Conservation (phyloP, 2,329 filamentous ascomycete species). For the Phyllosticta citrichinensis region DNA sequence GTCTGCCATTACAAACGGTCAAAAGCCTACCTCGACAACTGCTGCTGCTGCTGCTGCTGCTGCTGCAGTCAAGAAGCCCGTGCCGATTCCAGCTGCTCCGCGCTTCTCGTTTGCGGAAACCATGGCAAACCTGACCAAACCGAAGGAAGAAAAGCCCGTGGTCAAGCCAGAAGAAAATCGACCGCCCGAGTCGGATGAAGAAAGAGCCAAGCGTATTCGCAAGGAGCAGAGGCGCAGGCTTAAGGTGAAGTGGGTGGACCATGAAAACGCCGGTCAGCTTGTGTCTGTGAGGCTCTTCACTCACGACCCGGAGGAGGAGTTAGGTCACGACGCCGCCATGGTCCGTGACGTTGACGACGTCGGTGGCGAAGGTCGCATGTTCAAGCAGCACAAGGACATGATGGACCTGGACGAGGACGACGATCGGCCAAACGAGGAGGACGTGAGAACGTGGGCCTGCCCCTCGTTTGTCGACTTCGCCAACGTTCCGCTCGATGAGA, state of each 20-base stretch:
- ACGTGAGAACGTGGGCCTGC: slow-evolving; percentile 23
- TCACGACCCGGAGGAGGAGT: slow-evolving; percentile 61
- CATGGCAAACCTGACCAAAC: slow-evolving; percentile 38
- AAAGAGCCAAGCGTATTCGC: slow-evolving; percentile 56
- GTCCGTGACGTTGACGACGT: slow-evolving; percentile 64
- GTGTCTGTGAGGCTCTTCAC: slow-evolving; percentile 60
- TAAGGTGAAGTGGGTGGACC: slow-evolving; percentile 61
- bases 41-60: slow-evolving; percentile 10
- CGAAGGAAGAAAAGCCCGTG: slow-evolving; percentile 44
- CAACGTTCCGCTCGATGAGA: slow-evolving; percentile 29
- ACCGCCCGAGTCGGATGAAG: slow-evolving; percentile 55
- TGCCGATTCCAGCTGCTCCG: slow-evolving; percentile 20
- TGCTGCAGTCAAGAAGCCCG: slow-evolving; percentile 10
- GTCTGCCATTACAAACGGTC: slow-evolving; percentile 17
- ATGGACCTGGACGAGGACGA: slow-evolving; percentile 54
- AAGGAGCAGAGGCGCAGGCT: slow-evolving; percentile 63
- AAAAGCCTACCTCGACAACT: slow-evolving; percentile 17
- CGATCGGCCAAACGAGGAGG: slow-evolving; percentile 41
- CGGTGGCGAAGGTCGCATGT: slow-evolving; percentile 49
- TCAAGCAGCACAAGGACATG: slow-evolving; percentile 53
- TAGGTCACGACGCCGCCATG: slow-evolving; percentile 57
- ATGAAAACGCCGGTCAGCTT: slow-evolving; percentile 56
- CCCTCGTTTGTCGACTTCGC: slow-evolving; percentile 35
- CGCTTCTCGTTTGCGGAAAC: slow-evolving; percentile 30
- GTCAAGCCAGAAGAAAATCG: slow-evolving; percentile 44